These are phyloP conservation scores for Paraleonurus japonicus DNA, from an alignment of 257 asterid genomes.

Conservation along the genomic window DNA sequence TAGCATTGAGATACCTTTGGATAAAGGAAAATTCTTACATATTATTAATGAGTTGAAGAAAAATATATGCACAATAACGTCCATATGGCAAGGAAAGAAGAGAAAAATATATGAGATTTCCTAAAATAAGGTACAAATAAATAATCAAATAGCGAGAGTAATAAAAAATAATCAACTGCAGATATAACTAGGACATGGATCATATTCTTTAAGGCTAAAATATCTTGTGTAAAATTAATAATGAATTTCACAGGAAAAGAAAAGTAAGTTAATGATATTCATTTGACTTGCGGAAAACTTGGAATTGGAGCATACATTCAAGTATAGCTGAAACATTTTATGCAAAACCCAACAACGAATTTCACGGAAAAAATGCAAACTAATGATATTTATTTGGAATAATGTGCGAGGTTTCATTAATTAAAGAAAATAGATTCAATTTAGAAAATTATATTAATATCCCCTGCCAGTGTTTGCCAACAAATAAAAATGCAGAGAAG, in stretches of 20 bases:
- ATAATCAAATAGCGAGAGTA: background rate
- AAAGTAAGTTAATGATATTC: too few relatives aligned
- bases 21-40: background rate
- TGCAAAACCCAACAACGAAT: background rate
- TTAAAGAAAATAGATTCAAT: background rate
- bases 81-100: background rate
- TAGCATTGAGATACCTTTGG: too few relatives aligned
- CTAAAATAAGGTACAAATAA: background rate
- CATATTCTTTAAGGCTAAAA: background rate
- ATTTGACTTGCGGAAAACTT: too few relatives aligned
- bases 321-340: background rate
- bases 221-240: too few relatives aligned
- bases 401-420: background rate
- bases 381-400: background rate
- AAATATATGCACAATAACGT: background rate
- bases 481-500: too few relatives aligned
- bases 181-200: background rate
- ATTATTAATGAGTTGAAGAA: background rate
- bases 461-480: background rate
- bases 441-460: background rate
- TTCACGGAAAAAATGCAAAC: background rate
- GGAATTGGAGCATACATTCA: background rate
- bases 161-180: background rate
- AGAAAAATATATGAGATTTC: background rate
- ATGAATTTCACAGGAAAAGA: too few relatives aligned